Conservation (phyloP, 2,329 filamentous ascomycete species). For the Fusarium sp. region DNA sequence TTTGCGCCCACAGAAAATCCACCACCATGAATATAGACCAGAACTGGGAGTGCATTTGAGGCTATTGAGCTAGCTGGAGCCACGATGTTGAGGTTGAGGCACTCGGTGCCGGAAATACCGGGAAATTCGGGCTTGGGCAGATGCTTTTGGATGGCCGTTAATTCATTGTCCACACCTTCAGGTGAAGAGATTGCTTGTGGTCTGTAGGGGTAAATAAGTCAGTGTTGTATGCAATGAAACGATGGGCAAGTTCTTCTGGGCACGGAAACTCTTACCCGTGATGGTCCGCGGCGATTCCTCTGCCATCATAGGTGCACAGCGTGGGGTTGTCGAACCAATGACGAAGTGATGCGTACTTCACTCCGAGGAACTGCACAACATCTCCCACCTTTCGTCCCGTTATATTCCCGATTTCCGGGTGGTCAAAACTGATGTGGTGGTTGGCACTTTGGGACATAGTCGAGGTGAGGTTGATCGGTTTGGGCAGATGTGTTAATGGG, state of each 20-base stretch:
- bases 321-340: conserved; percentile 17
- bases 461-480: too few species aligned
- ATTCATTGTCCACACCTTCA: conserved; percentile 8
- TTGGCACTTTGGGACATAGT: not conserved
- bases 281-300: conserved; percentile 3
- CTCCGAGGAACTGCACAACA: conserved; percentile 14
- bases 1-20: conserved; percentile 24
- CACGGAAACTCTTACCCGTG: conserved; percentile 1
- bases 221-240: not conserved
- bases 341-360: conserved; percentile 18
- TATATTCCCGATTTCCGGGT: not conserved
- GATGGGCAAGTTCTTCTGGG: too few species aligned
- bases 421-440: not conserved
- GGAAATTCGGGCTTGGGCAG: conserved; percentile 21
- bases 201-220: not conserved
- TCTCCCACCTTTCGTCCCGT: not conserved
- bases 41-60: conserved; percentile 13
- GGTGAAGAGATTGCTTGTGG: conserved; percentile 10
- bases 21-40: conserved; percentile 31
- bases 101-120: not conserved
- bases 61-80: not conserved
- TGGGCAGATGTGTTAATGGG: too few species aligned
- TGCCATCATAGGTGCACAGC: conserved; percentile 1
- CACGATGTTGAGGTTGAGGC: conserved; percentile 13
- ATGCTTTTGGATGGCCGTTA: conserved; percentile 9